Percentiles rank a stretch among this genome's conserved stretches.
Evolutionary conservation across 2,329 filamentous ascomycete species (phyloP).

Genomic region (Sporothrix inflata): DNA sequence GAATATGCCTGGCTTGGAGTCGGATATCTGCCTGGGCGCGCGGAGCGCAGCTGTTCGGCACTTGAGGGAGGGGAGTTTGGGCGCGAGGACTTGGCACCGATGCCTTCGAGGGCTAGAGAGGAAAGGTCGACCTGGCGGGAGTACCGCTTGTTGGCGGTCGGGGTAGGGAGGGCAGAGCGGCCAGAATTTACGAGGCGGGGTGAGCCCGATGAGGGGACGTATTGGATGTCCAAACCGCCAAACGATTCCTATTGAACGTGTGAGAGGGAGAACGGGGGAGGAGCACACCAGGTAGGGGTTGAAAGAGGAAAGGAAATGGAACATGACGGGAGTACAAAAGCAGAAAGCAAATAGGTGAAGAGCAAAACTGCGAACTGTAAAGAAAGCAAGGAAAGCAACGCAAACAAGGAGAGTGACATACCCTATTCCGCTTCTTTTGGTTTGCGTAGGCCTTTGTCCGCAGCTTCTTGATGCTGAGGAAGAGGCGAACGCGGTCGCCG

Average conservation of each 20-base stretch:
- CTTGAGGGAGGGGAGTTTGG: conserved; percentile 69
- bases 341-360: too few relatives aligned
- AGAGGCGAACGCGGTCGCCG: conserved; percentile 90
- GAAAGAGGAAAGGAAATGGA: not conserved
- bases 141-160: conserved; percentile 63
- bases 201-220: conserved; percentile 65
- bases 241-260: conserved; percentile 71
- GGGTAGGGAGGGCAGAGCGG: conserved; percentile 50
- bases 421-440: conserved; percentile 82
- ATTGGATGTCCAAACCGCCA: conserved; percentile 71
- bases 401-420: conserved; percentile 42
- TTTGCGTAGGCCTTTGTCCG: conserved; percentile 76
- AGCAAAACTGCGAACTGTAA: not conserved
- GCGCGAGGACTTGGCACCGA: conserved; percentile 62
- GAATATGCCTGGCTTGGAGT: conserved; percentile 40
- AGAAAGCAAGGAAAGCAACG: not conserved
- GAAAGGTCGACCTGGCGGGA: conserved; percentile 62
- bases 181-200: conserved; percentile 63
- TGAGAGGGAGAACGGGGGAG: conserved; percentile 23
- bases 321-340: not conserved
- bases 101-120: conserved; percentile 47
- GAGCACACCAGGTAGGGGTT: conserved; percentile 23
- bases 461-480: conserved; percentile 81
- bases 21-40: conserved; percentile 61
- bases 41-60: conserved; percentile 55